Conservation (phyloP, 208 protist species). For the Polymyxa betae region DNA sequence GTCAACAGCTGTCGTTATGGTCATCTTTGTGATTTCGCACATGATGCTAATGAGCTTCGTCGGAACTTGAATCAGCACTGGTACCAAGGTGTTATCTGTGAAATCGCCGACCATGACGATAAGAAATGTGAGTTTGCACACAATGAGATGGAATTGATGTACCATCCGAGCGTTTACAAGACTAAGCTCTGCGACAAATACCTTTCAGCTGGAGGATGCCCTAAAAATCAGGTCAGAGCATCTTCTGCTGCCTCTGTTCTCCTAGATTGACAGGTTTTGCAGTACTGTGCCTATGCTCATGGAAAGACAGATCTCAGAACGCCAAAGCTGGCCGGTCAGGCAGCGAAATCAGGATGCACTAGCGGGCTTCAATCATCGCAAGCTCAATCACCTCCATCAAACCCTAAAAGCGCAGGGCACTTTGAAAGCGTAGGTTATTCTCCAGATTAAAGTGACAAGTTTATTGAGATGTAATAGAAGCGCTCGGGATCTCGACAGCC, state of each 20-base stretch:
- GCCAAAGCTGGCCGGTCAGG: background rate
- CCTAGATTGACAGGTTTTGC: background rate
- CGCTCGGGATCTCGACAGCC: background rate
- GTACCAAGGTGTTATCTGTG: constrained; percentile 45
- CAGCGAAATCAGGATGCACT: background rate
- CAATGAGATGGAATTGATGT: constrained; percentile 40
- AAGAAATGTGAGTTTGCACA: constrained; percentile 48
- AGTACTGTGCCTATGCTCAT: constrained; percentile 34
- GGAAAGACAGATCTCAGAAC: background rate
- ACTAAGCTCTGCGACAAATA: constrained; percentile 41
- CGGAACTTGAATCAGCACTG: constrained; percentile 51
- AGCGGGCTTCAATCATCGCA: background rate
- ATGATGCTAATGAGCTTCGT: constrained; percentile 26
- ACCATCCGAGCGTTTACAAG: constrained; percentile 43
- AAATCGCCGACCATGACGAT: constrained; percentile 22
- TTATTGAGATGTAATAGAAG: background rate
- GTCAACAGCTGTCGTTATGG: background rate
- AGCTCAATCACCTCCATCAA: background rate
- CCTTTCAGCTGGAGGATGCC: background rate
- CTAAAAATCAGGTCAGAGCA: constrained; percentile 20
- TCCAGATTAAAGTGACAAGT: background rate
- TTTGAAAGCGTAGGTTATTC: background rate
- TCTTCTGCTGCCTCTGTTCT: background rate
- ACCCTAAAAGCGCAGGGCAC: background rate
- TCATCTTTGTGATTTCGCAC: constrained; percentile 42